Evolutionary conservation across 768 basidiomycete genomes (phyloP).

Genomic region (Suillus subaureus): DNA sequence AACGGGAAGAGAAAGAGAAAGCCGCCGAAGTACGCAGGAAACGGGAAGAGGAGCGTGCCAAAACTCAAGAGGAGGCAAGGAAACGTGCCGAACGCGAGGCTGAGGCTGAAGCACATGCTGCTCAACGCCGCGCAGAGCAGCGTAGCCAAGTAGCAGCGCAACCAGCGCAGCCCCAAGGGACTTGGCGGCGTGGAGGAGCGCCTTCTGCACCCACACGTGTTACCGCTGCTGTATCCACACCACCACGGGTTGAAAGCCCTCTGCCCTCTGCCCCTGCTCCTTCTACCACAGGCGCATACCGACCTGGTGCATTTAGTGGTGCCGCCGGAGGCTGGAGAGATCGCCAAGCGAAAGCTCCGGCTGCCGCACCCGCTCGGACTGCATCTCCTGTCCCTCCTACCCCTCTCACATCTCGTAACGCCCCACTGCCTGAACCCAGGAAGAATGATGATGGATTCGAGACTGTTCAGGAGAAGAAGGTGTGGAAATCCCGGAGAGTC

Average conservation of each 20-base stretch:
- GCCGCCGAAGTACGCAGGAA: conserved; percentile 49
- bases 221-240: conserved; percentile 31
- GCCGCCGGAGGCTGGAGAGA: conserved; percentile 61
- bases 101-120: conserved; percentile 59
- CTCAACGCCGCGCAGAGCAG: conserved; percentile 38
- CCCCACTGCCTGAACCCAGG: conserved; percentile 39
- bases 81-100: conserved; percentile 66
- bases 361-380: conserved; percentile 34
- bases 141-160: conserved; percentile 34
- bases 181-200: conserved; percentile 26
- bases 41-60: conserved; percentile 54
- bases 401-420: conserved; percentile 13
- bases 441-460: conserved; percentile 77
- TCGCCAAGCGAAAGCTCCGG: conserved; percentile 47
- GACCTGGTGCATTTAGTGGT: conserved; percentile 40
- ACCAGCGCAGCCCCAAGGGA: conserved; percentile 15
- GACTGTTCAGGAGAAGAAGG: conserved; percentile 43
- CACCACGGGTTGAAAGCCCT: conserved; percentile 59
- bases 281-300: conserved; percentile 42
- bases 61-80: conserved; percentile 55
- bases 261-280: conserved; percentile 32
- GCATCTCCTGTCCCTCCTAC: conserved; percentile 39
- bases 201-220: conserved; percentile 26
- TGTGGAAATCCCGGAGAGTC: conserved; percentile 25
- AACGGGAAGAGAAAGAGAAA: conserved; percentile 66